Base-by-base conservation (phyloP, 805 yeast genomes). In the Candida caryicola region DNA sequence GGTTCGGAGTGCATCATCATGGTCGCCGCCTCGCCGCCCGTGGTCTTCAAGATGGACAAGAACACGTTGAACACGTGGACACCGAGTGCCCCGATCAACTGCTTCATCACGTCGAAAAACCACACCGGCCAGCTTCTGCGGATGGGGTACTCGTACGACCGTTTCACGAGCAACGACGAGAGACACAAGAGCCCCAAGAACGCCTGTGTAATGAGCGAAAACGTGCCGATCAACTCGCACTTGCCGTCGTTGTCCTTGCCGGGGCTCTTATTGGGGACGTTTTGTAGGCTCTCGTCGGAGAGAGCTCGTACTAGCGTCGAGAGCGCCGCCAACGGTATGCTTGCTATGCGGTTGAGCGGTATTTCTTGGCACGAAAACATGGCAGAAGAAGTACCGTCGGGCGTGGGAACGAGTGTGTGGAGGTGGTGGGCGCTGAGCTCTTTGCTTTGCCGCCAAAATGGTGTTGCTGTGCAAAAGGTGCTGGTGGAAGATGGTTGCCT, bases 31-130 rank as follows among this genome's bases (percentile, higher is more conserved):
- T 9, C 21, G 12, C 21, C 18, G 8, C 31, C 40, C 14, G 48
- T 42, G 3, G 69, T 69, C 41, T 77, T 74, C 16, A 87, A 40
- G 5, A 88, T 74, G 27, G 96, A 83, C 31, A 87, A 64, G 10
- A 78, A 59, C 7, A 91, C 71, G 51, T 91, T 91, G 54, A 90
- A 64, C 6, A 84, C 67, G 57, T 91, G 99, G 2, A 91, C 76
- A 1, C 90, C 87, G 18, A 85, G 59, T 0, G 98, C 88, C 0
- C 98, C 99, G 16, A 87, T 64, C 1, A 91, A 72, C 57, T 91
- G 99, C 55, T 93, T 91, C 13, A 86, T 76, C 1, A 91, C 95
- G 57, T 91, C 99, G 54, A 78, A 90, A 13, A 75, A 54, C 98
- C 98, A 91, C 9, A 90, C 81, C 49, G 76, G 74, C 86, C 95